Evolutionary conservation across 768 basidiomycete genomes (phyloP).

Genomic region (Hemileccinum impolitum): DNA sequence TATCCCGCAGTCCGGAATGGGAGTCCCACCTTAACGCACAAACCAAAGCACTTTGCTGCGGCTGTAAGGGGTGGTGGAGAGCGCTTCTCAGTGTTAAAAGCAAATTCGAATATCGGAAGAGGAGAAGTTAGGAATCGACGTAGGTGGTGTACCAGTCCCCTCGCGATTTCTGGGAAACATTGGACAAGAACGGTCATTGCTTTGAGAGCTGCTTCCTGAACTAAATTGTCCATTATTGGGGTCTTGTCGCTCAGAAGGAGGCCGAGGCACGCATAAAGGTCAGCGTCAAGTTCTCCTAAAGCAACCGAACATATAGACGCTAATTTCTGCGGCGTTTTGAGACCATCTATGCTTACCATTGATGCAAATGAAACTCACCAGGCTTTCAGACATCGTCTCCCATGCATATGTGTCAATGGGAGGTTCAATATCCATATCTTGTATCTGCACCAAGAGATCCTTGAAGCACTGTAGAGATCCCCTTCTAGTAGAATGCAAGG

Average conservation of each 20-base stretch:
- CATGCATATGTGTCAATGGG: constrained; percentile 84
- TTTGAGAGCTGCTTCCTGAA: constrained; percentile 88
- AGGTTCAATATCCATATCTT: constrained; percentile 79
- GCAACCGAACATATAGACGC: constrained; percentile 79
- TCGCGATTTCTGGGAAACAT: constrained; percentile 81
- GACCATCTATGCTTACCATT: neutral
- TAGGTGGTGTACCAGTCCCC: constrained; percentile 70
- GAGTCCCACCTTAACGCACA: constrained; percentile 72
- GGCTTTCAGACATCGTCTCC: constrained; percentile 89
- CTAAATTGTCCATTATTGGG: constrained; percentile 75
- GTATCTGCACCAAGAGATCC: constrained; percentile 73
- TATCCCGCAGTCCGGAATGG: neutral
- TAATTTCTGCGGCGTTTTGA: constrained; percentile 58
- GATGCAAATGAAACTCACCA: constrained; percentile 46
- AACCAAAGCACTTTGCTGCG: constrained; percentile 85
- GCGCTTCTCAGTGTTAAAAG: constrained; percentile 69
- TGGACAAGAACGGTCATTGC: constrained; percentile 80
- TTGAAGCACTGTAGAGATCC: constrained; percentile 74
- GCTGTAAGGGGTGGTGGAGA: constrained; percentile 77
- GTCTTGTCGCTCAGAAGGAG: constrained; percentile 78
- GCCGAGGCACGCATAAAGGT: constrained; percentile 66
- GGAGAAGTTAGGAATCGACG: constrained; percentile 88
- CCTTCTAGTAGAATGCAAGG: constrained; percentile 47
- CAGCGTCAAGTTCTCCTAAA: constrained; percentile 60
- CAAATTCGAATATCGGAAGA: constrained; percentile 82